Conservation (phyloP, 371 early-diverging fungal genomes). For the Haplosporangium sp. region DNA sequence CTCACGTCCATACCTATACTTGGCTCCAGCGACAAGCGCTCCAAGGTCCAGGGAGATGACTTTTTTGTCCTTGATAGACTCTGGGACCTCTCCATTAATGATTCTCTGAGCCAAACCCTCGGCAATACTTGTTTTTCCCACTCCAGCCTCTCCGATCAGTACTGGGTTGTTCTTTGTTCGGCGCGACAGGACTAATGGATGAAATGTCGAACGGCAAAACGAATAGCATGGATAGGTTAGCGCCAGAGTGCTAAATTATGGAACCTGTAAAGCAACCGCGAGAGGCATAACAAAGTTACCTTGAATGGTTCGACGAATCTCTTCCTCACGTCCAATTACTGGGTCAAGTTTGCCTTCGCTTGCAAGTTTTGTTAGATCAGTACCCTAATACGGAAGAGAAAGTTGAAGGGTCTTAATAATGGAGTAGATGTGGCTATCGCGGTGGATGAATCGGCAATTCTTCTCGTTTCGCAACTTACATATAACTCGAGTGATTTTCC, state of each 20-base stretch:
- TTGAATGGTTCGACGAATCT: conserved; percentile 86
- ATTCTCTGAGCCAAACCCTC: conserved; percentile 87
- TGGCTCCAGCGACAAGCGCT: conserved; percentile 84
- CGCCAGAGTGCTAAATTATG: not conserved
- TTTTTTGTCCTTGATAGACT: conserved; percentile 75
- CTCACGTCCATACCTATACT: conserved; percentile 63
- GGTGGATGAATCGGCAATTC: not conserved
- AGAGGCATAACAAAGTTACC: conserved; percentile 31
- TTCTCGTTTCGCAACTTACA: conserved; percentile 21
- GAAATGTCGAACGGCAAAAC: not conserved
- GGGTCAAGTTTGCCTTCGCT: conserved; percentile 83
- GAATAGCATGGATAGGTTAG: not conserved
- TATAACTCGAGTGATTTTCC: conserved; percentile 50
- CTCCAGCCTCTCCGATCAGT: conserved; percentile 84
- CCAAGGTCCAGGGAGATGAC: conserved; percentile 87
- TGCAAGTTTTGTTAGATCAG: conserved; percentile 85
- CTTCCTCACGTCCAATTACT: conserved; percentile 91
- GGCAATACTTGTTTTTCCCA: conserved; percentile 75
- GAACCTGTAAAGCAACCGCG: not conserved
- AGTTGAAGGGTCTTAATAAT: not conserved
- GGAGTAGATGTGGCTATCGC: not conserved
- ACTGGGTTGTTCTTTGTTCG: conserved; percentile 95
- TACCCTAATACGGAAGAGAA: conserved; percentile 28
- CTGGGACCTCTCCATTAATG: conserved; percentile 84
- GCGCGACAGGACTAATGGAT: conserved; percentile 61